phyloP scores from a whole-genome alignment of 495 filamentous ascomycete species.

The Pyrenopolyporus hunteri region DNA sequence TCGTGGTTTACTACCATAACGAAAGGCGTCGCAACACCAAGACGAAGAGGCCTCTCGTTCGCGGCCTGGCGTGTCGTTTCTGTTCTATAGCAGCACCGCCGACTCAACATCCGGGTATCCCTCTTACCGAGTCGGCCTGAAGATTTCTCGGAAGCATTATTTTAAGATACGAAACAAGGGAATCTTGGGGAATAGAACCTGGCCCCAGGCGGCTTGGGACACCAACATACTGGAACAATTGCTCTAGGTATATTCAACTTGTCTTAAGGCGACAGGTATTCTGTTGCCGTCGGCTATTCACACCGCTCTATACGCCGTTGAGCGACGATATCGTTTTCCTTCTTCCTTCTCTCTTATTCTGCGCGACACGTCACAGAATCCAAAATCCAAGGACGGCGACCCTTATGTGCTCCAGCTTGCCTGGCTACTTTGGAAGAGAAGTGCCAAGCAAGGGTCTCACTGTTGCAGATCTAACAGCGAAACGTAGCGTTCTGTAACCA shows the following conservation, averaged over 20 bases:
- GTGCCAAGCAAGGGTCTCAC: constrained; percentile 32
- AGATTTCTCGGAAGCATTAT: constrained; percentile 22
- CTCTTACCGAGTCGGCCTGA: constrained; percentile 10
- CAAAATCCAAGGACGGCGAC: constrained; percentile 10
- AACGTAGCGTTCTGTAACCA: constrained; percentile 25
- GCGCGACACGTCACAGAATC: constrained; percentile 35
- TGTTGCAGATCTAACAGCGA: constrained; percentile 35
- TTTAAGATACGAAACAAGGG: constrained; percentile 37
- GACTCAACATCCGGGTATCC: not conserved
- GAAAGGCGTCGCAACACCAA: constrained; percentile 4
- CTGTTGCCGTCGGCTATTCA: constrained; percentile 15
- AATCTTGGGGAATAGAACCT: constrained; percentile 4
- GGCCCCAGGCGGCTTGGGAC: not conserved
- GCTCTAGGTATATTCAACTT: not conserved
- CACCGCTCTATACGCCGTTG: constrained; percentile 30
- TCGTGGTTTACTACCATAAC: not conserved
- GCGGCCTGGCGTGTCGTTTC: constrained; percentile 4
- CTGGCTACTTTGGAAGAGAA: constrained; percentile 13
- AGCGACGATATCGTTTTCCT: constrained; percentile 8
- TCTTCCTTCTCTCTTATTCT: too few species aligned
- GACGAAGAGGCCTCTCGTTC: not conserved
- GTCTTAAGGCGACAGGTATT: constrained; percentile 12
- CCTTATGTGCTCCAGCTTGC: constrained; percentile 16
- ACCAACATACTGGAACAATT: constrained; percentile 12
- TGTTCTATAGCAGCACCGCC: constrained; percentile 3